A percentile compares a stretch with the other conserved stretches of the same genome.
Conservation (phyloP, 2,329 filamentous ascomycete genomes). For the Microascus cirrosus region DNA sequence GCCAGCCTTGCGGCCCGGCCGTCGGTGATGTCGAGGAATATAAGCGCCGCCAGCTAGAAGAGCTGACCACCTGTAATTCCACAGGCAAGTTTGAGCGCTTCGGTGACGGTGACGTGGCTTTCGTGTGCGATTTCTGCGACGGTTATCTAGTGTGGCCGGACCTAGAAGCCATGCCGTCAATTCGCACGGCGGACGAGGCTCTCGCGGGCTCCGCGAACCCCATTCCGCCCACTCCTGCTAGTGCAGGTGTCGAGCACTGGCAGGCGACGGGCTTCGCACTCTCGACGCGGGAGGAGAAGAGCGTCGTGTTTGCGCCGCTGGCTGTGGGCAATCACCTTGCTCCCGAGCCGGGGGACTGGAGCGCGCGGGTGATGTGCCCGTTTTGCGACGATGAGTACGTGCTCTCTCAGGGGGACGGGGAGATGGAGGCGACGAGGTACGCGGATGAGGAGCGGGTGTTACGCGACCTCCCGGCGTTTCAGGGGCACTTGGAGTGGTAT, state of each 20-base stretch:
- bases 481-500: constrained; percentile 46
- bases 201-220: background rate
- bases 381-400: constrained; percentile 42
- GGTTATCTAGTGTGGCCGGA: constrained; percentile 49
- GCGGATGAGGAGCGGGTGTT: constrained; percentile 38
- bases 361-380: constrained; percentile 39
- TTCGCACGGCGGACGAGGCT: constrained; percentile 20
- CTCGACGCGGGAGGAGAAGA: constrained; percentile 32
- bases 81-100: constrained; percentile 46
- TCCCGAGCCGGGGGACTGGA: constrained; percentile 38
- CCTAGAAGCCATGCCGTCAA: constrained; percentile 38
- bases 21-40: constrained; percentile 21
- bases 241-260: constrained; percentile 31
- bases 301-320: constrained; percentile 43
- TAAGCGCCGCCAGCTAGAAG: constrained; percentile 28
- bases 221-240: constrained; percentile 12
- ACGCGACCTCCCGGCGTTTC: constrained; percentile 33
- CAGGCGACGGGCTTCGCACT: constrained; percentile 33
- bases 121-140: constrained; percentile 51
- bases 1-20: constrained; percentile 1
- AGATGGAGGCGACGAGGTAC: constrained; percentile 36
- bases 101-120: constrained; percentile 41
- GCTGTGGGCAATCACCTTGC: constrained; percentile 47
- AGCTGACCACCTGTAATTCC: constrained; percentile 36
- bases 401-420: constrained; percentile 28